Base-by-base conservation (phyloP, 2,329 filamentous ascomycete species). In the Pestalotiopsis sp. region DNA sequence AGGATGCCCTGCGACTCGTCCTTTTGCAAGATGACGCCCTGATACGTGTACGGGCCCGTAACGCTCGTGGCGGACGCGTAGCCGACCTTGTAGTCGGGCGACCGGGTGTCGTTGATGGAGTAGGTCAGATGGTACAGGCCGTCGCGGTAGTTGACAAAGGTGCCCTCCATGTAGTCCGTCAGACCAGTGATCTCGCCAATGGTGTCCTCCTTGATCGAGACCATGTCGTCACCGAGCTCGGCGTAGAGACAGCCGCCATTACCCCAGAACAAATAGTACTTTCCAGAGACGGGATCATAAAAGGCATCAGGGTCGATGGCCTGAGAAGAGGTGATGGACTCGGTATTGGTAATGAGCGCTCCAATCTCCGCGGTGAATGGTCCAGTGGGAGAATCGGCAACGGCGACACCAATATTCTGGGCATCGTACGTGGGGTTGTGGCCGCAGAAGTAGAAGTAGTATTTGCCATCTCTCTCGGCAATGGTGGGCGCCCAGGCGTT, bases 401-500 rank as follows among this genome's bases (percentile, higher is more conserved):
- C 83, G 0, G 90, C 90, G 0, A 89, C 90, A 3, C 90, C 90
- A 41, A 91, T 89, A 3, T 87, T 88, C 67, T 90, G 84, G 71
- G 86, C 81, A 69, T 89, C 82, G 39, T 86, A 79, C 0, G 87
- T 87, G 0, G 89, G 87, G 57, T 84, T 83, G 17, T 85, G 76
- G 0, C 84, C 84, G 49, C 80, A 85, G 77, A 90, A 91, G 78
- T 89, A 91, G 36, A 92, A 86, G 73, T 90, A 91, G 78, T 87
- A 92, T 78, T 89, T 89, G 0, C 87, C 88, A 69, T 87, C 81
- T 64, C 87, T 87, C 63, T 81, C 78, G 1, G 87, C 87, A 2
- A 90, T 90, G 65, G 90, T 89, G 0, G 90, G 90, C 0, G 90
- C 90, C 90, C 90, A 92, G 3, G 90, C 85, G 72, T 91, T 90